These are phyloP conservation scores for Pichia ethanolica DNA, from an alignment of 805 yeast species.

Conservation along the genomic window DNA sequence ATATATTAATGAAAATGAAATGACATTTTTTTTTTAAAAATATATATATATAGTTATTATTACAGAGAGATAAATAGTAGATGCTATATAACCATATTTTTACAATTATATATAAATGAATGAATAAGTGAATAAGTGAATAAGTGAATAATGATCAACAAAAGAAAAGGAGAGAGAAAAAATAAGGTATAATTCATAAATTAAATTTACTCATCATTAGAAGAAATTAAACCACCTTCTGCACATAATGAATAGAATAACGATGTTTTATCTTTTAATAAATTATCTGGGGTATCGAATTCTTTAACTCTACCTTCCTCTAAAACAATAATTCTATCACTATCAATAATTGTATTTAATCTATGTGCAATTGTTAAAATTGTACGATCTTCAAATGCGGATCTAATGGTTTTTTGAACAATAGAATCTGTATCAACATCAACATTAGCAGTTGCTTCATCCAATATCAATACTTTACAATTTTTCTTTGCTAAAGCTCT, in stretches of 20 bases:
- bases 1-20: too few relatives aligned
- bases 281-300: conserved; percentile 61
- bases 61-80: too few relatives aligned
- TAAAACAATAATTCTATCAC: conserved; percentile 68
- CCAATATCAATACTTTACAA: conserved; percentile 55
- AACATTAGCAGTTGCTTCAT: conserved; percentile 86
- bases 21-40: too few relatives aligned
- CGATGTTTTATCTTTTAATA: conserved; percentile 59
- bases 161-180: too few relatives aligned
- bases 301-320: conserved; percentile 72
- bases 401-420: conserved; percentile 70
- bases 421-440: conserved; percentile 79
- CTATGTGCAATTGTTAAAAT: conserved; percentile 82
- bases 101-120: too few relatives aligned
- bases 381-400: conserved; percentile 67
- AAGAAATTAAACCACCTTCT: conserved; percentile 54
- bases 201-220: conserved; percentile 4
- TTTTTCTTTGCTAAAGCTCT: conserved; percentile 63
- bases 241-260: conserved; percentile 74
- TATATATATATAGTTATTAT: too few relatives aligned
- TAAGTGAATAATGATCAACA: too few relatives aligned
- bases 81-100: too few relatives aligned
- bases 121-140: too few relatives aligned
- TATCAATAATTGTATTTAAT: conserved; percentile 74
- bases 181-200: too few relatives aligned